Evolutionary conservation across 768 basidiomycete genomes (phyloP).

Genomic region (Roridomyces roridus): DNA sequence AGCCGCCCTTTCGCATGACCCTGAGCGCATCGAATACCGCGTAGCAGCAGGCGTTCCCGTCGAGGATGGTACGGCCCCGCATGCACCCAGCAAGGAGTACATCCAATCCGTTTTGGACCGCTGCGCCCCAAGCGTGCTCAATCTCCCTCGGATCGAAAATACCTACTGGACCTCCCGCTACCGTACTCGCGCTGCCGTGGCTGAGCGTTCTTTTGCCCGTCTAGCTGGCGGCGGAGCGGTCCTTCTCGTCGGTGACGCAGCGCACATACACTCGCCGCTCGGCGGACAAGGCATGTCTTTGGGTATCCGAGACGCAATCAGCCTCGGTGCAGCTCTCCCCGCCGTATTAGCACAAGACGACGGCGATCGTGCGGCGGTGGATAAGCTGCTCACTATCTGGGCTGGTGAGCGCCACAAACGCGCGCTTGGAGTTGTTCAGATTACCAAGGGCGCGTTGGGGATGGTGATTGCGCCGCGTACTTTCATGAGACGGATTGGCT

Average conservation of each 20-base stretch:
- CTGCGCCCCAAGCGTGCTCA: constrained; percentile 44
- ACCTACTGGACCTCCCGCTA: constrained; percentile 55
- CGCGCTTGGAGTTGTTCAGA: constrained; percentile 47
- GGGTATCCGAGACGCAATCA: constrained; percentile 59
- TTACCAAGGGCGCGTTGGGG: constrained; percentile 42
- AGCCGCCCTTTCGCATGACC: constrained; percentile 24
- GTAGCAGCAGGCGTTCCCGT: constrained; percentile 46
- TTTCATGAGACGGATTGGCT: no score
- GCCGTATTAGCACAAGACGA: neutral
- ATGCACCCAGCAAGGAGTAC: constrained; percentile 44
- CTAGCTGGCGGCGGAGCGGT: constrained; percentile 21
- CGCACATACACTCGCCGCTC: constrained; percentile 58
- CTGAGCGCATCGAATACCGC: constrained; percentile 39
- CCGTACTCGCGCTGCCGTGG: constrained; percentile 50
- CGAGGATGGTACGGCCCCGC: constrained; percentile 41
- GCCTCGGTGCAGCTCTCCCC: constrained; percentile 47
- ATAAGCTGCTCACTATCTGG: constrained; percentile 41
- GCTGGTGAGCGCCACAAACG: constrained; percentile 40
- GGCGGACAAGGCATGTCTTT: constrained; percentile 68
- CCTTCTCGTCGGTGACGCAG: constrained; percentile 50
- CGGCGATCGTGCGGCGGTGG: constrained; percentile 23
- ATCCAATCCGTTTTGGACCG: constrained; percentile 50
- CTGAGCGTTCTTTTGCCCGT: constrained; percentile 43
- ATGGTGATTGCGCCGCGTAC: constrained; percentile 19
- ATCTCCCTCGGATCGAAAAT: constrained; percentile 36